phyloP scores from a whole-genome alignment of 768 basidiomycete species.

The Naganishia kalamii region DNA sequence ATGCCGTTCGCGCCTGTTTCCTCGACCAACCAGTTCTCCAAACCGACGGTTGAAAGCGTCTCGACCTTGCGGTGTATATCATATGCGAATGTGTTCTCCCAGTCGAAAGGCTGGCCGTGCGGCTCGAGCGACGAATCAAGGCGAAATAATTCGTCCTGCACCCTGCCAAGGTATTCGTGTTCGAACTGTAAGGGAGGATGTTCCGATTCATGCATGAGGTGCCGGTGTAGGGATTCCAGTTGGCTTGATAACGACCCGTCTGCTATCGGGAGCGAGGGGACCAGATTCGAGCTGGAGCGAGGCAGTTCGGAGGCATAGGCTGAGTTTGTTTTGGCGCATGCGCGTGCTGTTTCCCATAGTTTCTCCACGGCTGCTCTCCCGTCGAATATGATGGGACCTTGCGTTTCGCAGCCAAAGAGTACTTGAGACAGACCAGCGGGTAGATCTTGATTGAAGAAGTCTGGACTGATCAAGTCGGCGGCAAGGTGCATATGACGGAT shows the following conservation, averaged over 20 bases:
- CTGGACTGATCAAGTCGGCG: conserved; percentile 13
- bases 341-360: conserved; percentile 10
- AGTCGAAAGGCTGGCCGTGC: background rate
- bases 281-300: background rate
- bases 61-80: background rate
- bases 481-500: conserved; percentile 10
- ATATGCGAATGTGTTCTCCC: conserved; percentile 9
- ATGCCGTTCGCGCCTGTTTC: background rate
- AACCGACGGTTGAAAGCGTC: background rate
- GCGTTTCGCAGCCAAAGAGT: conserved; percentile 11
- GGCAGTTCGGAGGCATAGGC: background rate
- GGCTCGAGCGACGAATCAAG: background rate
- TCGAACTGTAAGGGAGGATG: background rate
- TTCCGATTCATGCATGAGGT: background rate
- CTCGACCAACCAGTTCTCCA: conserved; percentile 6
- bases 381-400: conserved; percentile 6
- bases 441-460: conserved; percentile 10
- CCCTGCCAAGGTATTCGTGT: background rate
- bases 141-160: background rate
- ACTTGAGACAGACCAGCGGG: background rate
- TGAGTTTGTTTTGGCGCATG: background rate
- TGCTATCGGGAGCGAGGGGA: background rate
- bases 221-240: background rate
- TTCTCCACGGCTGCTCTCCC: conserved; percentile 2
- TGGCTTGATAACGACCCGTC: background rate